A percentile compares a stretch with the other conserved stretches of the same genome.
phyloP scores from a whole-genome alignment of 2,329 filamentous ascomycete species.

The Fusarium protoensiforme region DNA sequence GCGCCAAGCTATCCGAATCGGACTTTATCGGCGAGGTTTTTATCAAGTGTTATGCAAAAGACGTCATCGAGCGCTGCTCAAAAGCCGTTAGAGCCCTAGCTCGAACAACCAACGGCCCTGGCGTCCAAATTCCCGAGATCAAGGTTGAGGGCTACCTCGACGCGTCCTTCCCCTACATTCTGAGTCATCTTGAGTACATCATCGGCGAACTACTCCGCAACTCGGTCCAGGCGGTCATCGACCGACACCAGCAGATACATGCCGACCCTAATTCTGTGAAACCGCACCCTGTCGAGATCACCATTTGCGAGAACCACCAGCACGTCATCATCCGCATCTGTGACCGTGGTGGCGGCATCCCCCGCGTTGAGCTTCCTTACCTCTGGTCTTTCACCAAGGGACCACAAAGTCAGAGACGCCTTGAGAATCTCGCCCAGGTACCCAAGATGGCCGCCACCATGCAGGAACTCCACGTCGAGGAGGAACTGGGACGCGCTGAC shows the following conservation, averaged over 20 bases:
- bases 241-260: slow-evolving; percentile 67
- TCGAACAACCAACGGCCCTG: slow-evolving; percentile 77
- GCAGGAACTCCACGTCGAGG: slow-evolving; percentile 77
- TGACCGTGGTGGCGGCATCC: slow-evolving; percentile 93
- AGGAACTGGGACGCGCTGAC: slow-evolving; percentile 54
- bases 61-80: slow-evolving; percentile 87
- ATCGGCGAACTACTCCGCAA: slow-evolving; percentile 95
- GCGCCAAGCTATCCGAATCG: slow-evolving; percentile 75
- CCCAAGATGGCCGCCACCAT: slow-evolving; percentile 93
- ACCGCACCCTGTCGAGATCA: slow-evolving; percentile 89
- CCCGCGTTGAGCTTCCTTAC: slow-evolving; percentile 84
- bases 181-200: slow-evolving; percentile 97
- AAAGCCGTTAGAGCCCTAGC: slow-evolving; percentile 80
- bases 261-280: slow-evolving; percentile 40
- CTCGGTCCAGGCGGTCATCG: slow-evolving; percentile 91
- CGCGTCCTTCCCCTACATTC: slow-evolving; percentile 95
- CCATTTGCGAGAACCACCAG: slow-evolving; percentile 92
- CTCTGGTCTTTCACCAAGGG: slow-evolving; percentile 98
- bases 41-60: slow-evolving; percentile 88
- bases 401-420: slow-evolving; percentile 77
- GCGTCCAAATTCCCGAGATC: slow-evolving; percentile 81
- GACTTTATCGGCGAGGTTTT: slow-evolving; percentile 98
- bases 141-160: slow-evolving; percentile 85
- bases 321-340: slow-evolving; percentile 97
- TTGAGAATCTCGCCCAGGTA: slow-evolving; percentile 88